Base-by-base conservation (phyloP, 768 basidiomycete genomes). In the Daedaleopsis sinensis region DNA sequence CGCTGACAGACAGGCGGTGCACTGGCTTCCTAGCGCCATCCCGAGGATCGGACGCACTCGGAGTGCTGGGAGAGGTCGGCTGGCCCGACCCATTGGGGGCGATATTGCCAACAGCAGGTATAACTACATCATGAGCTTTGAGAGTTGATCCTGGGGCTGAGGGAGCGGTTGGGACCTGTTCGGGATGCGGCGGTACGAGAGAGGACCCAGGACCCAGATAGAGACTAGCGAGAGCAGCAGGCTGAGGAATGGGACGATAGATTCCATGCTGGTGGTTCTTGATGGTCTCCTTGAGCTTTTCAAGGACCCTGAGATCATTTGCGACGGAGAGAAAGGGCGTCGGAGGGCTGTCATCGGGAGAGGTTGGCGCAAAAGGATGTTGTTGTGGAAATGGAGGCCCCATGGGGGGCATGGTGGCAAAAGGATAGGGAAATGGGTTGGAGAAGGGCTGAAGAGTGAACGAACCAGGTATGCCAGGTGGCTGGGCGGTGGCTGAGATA, bases 221-320 rank as follows among this genome's bases (percentile, higher is more conserved):
- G 58, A 89, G 74, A 51, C 77, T 80, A 38, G 85, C 87, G 42
- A 93, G 83, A 52, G 80, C 82, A 16, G 78, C 79, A 32, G 90
- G 91, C 61, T 85, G 81, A 24, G 91, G 89, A 49, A 83, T 70
- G 32, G 90, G 83, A 23, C 83, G 82, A 71, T 84, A 93, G 66
- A 85, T 78, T 57, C 89, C 84, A 72, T 93, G 90, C 69, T 93
- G 90, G 52, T 83, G 84, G 36, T 78, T 80, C 69, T 86, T 88
- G 73, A 93, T 92, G 57, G 82, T 76, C 23, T 84, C 77, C 72
- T 93, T 92, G 72, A 93, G 84, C 58, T 85, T 85, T 74, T 91
- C 85, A 61, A 93, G 81, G 36, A 87, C 80, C 71, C 91, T 88
- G 63, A 92, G 81, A 74, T 91, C 91, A 69, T 78, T 81, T 67